Evolutionary conservation across 148 eudicot species (phyloP), one percentile per base, ranked within the genome.

Genomic region (Rhododendron vialii): DNA sequence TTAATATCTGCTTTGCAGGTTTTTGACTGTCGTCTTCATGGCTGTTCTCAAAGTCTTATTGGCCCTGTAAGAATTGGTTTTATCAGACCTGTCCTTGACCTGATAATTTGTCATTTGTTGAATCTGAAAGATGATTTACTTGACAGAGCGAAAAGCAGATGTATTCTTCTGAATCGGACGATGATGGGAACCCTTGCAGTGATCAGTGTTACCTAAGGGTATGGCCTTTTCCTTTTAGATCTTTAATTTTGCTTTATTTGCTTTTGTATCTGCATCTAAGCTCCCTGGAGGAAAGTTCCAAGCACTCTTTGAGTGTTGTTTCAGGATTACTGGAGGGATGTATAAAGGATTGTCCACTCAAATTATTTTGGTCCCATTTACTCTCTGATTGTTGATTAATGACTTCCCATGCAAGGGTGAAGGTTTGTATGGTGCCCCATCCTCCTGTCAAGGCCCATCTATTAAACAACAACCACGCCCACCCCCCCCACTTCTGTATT

Each of bases 1-100:
- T 80, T 38, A 38, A 50, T 41, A 55, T 84, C 80, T 84, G 71
- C 67, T 76, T 41, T 76, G 77, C 94, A 96, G 99, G 91, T 92
- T 77, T 96, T 96, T 92, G 96, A 96, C 84, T 96, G 99, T 85
- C 98, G 98, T 79, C 89, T 95, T 84, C 99, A 96, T 91, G 98
- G 94, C 45, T 96, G 96, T 88, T 93, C 94, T 87, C 99, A 93
- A 86, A 88, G 74, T 89, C 88, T 93, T 79, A 85, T 89, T 83
- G 83, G 90, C 85, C 93, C 96, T 63, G 99, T 96, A 91, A 94
- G 95, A 69, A 53, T 77, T 74, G 81, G 18, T 86, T 53, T 61
- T 33, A n/a, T 61, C 84, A 67, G 63, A 30, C 82, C 59, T 57
- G 59, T 57, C 79, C 22, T 18, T 28, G 30, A 36, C 76, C 45